A percentile compares a stretch with the other conserved stretches of the same genome.
Evolutionary conservation across 177 flowering plant species (phyloP).

Genomic region (Vitis hybrid): DNA sequence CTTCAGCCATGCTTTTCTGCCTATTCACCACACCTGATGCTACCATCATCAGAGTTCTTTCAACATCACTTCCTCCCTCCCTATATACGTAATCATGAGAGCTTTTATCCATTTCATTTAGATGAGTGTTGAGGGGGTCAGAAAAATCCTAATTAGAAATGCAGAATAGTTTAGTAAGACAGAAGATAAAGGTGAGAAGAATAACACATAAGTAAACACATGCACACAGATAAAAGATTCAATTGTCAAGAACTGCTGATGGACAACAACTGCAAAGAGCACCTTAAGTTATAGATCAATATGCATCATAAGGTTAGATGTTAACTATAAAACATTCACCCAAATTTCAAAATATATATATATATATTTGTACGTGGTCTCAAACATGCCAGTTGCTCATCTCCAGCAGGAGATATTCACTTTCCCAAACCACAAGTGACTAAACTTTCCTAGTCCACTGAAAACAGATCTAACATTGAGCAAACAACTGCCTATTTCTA

Average conservation of each 20-base stretch:
- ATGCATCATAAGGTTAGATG: neutral
- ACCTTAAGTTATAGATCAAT: neutral
- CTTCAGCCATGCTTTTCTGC: conserved; percentile 40
- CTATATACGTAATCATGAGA: conserved; percentile 33
- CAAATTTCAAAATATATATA: no score
- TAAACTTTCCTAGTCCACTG: no score
- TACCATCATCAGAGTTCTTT: conserved; percentile 57
- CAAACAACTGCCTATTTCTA: no score
- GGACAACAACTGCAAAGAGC: neutral
- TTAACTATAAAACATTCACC: neutral
- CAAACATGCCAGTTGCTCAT: no score
- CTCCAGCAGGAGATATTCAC: no score
- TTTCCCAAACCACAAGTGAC: no score
- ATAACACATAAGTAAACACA: neutral
- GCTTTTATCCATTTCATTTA: conserved; percentile 29
- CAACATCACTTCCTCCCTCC: conserved; percentile 46
- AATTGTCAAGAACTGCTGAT: no score
- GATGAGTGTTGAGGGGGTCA: conserved; percentile 21
- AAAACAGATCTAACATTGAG: no score
- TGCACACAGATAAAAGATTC: neutral
- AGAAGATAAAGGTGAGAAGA: neutral
- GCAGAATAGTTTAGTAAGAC: neutral
- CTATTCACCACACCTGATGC: conserved; percentile 31
- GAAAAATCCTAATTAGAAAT: conserved; percentile 45
- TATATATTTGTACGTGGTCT: no score